Evolutionary conservation across 192 early-diverging fungal species (phyloP), one percentile per base, ranked within the genome.

Genomic region (Coemansia sp.): DNA sequence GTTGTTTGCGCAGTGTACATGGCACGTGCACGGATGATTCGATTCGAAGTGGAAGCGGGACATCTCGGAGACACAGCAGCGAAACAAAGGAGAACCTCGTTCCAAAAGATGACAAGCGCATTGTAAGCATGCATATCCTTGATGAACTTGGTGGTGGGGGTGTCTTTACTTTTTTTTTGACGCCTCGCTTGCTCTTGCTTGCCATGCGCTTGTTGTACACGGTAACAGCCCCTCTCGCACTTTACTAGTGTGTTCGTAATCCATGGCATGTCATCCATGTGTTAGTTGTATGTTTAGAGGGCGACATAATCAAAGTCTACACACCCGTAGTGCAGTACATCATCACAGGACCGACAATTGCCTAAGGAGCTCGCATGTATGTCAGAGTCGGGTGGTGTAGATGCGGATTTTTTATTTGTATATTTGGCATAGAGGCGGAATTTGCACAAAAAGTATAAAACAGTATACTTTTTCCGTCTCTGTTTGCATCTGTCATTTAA

Each of bases 21-120:
- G 53, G 12, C 53, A 57, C 53, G 53, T 57, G 53, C 53, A 31
- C 15, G 29, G 53, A 57, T 31, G 53, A 57, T 57, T 57, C 53
- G 53, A 57, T 31, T 57, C 27, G 29, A 57, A 57, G 29, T 31
- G 29, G 27, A 31, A 8, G 29, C 53, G 53, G 53, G 11, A 31
- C 24, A 57, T 29, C 13, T 57, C 53, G 53, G 47, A 50, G 22
- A 22, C n/a, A 10, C 47, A 50, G 47, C 47, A 50, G 22, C 6
- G 6, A 20, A 50, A n/a, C 20, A 50, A 20, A 16, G 20, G 36
- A 38, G 50, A 52, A 52, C 20, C 50, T 24, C 8, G 9, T 27
- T 24, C 50, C 50, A 52, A 24, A 52, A 29, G 13, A 27, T 13
- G 27, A 16, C 27, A 31, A 13, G 53, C 13, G 24, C 12, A 55